Base-by-base conservation (phyloP, 2,329 filamentous ascomycete genomes). In the Calonectria pauciramosa region DNA sequence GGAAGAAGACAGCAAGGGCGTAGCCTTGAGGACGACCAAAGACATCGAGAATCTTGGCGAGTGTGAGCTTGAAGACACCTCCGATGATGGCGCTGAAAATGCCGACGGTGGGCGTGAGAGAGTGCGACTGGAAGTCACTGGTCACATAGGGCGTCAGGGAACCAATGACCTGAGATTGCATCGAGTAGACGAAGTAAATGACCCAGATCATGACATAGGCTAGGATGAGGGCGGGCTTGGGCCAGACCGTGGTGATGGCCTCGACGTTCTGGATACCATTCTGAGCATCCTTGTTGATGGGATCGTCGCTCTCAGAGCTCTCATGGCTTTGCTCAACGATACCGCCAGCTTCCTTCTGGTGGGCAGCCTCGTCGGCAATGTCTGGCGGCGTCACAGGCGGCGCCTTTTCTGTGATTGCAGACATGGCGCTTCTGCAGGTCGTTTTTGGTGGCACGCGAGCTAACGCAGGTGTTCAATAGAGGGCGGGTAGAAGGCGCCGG, bases 21-120 rank as follows among this genome's bases (percentile, higher is more conserved):
- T 91, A 92, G 10, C 91, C 92, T 80, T 92, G 88, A 20, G 91
- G 88, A 41, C 92, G 90, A 68, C 91, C 92, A 83, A 90, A 93
- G 41, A 93, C 86, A 82, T 93, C 90, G 60, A 93, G 86, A 20
- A 93, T 85, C 82, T 93, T 94, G 60, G 92, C 91, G 75, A 92
- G 87, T 0, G 91, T 90, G 18, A 93, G 88, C 79, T 91, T 92
- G 64, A 89, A 87, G 14, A 92, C 88, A 63, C 90, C 91, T 80
- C 86, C 84, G 74, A 91, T 88, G 59, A 90, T 85, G 76, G 84
- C 86, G 28, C 88, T 86, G 10, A 92, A 84, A 70, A 92, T 88
- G 38, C 84, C 83, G 56, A 89, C 88, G 7, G 89, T 87, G 4
- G 89, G 86, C 20, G 89, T 85, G 5, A 91, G 83, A 2, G 89